phyloP scores from a whole-genome alignment of 83 land plant genomes.

The Picea abies region DNA sequence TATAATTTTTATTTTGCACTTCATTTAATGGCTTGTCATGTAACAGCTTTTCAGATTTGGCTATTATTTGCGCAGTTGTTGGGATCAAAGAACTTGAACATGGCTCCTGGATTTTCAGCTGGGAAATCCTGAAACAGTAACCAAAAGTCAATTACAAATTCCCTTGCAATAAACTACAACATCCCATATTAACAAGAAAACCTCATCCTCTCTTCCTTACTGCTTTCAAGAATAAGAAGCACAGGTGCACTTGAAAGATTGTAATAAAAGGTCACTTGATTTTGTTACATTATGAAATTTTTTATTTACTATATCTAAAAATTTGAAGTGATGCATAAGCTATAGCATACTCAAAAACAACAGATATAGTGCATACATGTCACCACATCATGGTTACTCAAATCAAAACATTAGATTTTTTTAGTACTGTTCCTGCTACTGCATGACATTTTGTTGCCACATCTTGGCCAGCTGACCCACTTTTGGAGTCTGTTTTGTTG shows the following conservation, averaged over 20 bases:
- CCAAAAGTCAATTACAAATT: slow-evolving; percentile 4
- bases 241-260: background rate
- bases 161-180: background rate
- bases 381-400: too few species aligned
- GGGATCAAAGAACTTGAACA: slow-evolving; percentile 7
- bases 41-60: slow-evolving; percentile 1
- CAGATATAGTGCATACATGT: too few species aligned
- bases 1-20: background rate
- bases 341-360: too few species aligned
- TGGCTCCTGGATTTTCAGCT: background rate
- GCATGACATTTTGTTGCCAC: too few species aligned
- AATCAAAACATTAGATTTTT: too few species aligned
- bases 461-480: too few species aligned
- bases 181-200: background rate
- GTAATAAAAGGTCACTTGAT: background rate
- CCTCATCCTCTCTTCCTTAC: background rate
- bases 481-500: too few species aligned
- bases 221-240: background rate
- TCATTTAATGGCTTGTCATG: background rate
- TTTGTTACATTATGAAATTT: too few species aligned
- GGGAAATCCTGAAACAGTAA: slow-evolving; percentile 12
- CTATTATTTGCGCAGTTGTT: background rate
- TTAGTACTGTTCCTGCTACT: too few species aligned
- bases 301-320: too few species aligned
- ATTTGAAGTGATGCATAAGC: too few species aligned